Evolutionary conservation across 805 yeast genomes (phyloP), one percentile per base, ranked within the genome.

Genomic region (Metschnikowia reukaufii): DNA sequence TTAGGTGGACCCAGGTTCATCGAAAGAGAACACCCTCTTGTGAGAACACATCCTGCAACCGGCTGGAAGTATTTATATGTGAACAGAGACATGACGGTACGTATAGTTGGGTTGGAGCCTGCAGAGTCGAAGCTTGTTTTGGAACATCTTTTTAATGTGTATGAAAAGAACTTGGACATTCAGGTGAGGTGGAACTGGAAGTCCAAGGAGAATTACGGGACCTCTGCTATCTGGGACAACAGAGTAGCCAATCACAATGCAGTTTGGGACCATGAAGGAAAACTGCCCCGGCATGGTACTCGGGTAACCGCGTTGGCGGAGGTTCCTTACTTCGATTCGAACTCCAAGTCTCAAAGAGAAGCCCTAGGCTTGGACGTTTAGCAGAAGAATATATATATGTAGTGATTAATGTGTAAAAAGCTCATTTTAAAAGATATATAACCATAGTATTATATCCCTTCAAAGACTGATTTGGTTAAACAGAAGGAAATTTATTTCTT

Each of bases 181-280:
- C 82, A 78, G 62, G 49, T 46, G 38, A 18, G 49, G 10, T 45
- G 34, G 34, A 45, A 45, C 45, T 45, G 49, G 49, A 39, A 16
- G 30, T 40, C 49, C 34, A 30, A 39, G 34, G 44, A 39, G 17
- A 76, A 76, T 4, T 60, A 59, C 13, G 78, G 79, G 25, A 73
- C 79, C 31, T 65, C 78, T 30, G 84, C 81, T 6, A 52, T 79
- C 31, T 80, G 84, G 84, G 84, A 80, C 56, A 80, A 80, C 66
- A 65, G 84, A 59, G 56, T 76, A 39, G 67, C 79, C 17, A 70
- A 70, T 44, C 86, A 81, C 64, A 63, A 66, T 49, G 81, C 81
- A 12, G 70, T 77, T n/a, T 66, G 72, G 62, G 81, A 77, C 52
- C 72, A 74, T 59, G 76, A 73, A 49, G 66, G 65, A n/a, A 36